A percentile compares a stretch with the other conserved stretches of the same genome.
These are phyloP conservation scores for Lolium rigidum DNA, from an alignment of 176 grass and related monocot genomes.

Conservation along the genomic window DNA sequence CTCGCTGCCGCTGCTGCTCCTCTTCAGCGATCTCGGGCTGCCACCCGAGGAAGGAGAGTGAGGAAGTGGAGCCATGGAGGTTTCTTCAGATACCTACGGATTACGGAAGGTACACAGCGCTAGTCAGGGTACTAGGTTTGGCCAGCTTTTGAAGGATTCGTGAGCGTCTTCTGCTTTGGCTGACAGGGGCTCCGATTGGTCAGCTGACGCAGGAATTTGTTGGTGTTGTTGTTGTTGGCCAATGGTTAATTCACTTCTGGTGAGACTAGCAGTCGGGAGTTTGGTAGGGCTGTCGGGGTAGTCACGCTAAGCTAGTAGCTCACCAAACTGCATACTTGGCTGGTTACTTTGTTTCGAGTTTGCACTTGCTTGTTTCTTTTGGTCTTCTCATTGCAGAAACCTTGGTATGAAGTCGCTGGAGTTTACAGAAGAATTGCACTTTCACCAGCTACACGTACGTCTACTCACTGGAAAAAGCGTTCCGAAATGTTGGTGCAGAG, in stretches of 20 bases:
- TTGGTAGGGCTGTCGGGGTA: constrained; percentile 7
- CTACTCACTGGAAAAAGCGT: background rate
- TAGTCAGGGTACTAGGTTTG: background rate
- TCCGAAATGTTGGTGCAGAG: background rate
- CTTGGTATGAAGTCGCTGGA: background rate
- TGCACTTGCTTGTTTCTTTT: background rate
- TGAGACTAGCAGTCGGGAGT: constrained; percentile 18
- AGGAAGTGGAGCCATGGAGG: constrained; percentile 37
- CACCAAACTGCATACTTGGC: constrained; percentile 40
- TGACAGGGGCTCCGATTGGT: background rate
- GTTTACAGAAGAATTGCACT: background rate
- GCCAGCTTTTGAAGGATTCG: constrained; percentile 33
- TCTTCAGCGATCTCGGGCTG: constrained; percentile 38
- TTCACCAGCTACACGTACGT: background rate
- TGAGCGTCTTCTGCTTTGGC: background rate
- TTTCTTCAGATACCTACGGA: background rate
- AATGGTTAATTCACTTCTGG: constrained; percentile 31
- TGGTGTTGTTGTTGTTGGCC: background rate
- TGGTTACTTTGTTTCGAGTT: background rate
- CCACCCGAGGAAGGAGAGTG: background rate
- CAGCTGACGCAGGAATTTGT: constrained; percentile 2
- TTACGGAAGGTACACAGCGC: background rate
- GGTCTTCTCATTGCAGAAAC: background rate
- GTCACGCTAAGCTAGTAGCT: constrained; percentile 26
- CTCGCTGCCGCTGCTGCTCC: constrained; percentile 44